A percentile compares a stretch with the other conserved stretches of the same genome.
phyloP scores from a whole-genome alignment of 2,329 filamentous ascomycete genomes.

The Aspergillus aculeatinus region DNA sequence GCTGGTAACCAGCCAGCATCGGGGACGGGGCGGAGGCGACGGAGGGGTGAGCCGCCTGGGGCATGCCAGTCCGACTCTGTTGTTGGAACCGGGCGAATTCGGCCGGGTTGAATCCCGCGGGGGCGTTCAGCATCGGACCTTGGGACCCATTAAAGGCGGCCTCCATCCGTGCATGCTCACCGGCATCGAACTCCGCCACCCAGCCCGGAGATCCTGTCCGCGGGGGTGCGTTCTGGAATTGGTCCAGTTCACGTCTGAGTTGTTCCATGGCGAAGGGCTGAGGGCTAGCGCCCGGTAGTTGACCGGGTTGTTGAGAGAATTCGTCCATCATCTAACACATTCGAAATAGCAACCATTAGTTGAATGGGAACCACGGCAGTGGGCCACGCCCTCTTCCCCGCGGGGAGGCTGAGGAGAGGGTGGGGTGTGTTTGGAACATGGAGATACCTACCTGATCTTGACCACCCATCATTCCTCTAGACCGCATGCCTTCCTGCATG shows the following conservation, averaged over 20 bases:
- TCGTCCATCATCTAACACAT: conserved; percentile 78
- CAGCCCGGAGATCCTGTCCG: conserved; percentile 58
- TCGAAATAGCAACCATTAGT: conserved; percentile 28
- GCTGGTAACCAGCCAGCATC: conserved; percentile 57
- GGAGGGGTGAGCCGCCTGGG: conserved; percentile 59
- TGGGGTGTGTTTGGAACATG: too few relatives aligned
- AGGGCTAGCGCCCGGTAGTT: conserved; percentile 55
- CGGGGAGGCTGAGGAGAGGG: not conserved
- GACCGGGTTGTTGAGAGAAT: conserved; percentile 77
- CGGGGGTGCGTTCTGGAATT: conserved; percentile 49
- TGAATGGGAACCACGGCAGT: not conserved
- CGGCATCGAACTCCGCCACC: conserved; percentile 64
- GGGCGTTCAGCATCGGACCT: conserved; percentile 46
- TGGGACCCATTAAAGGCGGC: conserved; percentile 61
- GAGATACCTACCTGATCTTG: conserved; percentile 65
- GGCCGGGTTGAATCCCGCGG: conserved; percentile 68
- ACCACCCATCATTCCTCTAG: conserved; percentile 63
- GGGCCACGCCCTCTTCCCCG: conserved; percentile 8
- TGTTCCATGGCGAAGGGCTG: conserved; percentile 66
- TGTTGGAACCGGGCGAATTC: conserved; percentile 89
- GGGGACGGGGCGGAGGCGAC: conserved; percentile 54
- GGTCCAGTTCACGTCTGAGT: conserved; percentile 62
- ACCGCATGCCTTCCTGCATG: conserved; percentile 75
- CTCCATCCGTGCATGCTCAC: conserved; percentile 68
- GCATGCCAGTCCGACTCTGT: conserved; percentile 59